phyloP scores from a whole-genome alignment of 192 early-diverging fungal genomes.

The Entophlyctis helioformis region DNA sequence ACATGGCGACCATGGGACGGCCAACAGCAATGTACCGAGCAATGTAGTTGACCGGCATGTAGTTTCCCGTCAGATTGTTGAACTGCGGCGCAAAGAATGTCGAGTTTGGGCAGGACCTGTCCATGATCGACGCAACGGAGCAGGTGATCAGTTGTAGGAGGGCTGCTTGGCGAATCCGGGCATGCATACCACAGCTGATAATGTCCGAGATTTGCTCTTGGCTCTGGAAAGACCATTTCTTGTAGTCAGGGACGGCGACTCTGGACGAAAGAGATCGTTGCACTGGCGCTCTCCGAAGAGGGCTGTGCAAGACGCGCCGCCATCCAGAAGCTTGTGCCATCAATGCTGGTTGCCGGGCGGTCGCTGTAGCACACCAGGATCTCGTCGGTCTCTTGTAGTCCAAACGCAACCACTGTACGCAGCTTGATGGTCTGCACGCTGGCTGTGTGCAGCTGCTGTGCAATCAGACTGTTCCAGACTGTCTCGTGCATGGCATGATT shows the following conservation, averaged over 20 bases:
- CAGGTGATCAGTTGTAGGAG: not conserved
- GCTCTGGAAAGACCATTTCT: slow-evolving; percentile 18
- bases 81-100: slow-evolving; percentile 5
- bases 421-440: slow-evolving; percentile 5
- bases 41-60: slow-evolving; percentile 2
- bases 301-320: slow-evolving; percentile 11
- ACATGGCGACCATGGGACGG: slow-evolving; percentile 22
- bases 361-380: slow-evolving; percentile 21
- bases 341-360: slow-evolving; percentile 14
- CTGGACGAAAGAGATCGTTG: too few relatives aligned
- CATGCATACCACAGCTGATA: slow-evolving; percentile 2
- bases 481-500: too few relatives aligned
- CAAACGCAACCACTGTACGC: not conserved
- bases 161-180: not conserved
- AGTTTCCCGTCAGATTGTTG: slow-evolving; percentile 7
- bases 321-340: slow-evolving; percentile 27
- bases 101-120: slow-evolving; percentile 8
- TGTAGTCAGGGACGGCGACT: slow-evolving; percentile 14
- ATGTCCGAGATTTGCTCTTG: slow-evolving; percentile 11
- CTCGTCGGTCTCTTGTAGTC: slow-evolving; percentile 14
- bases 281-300: too few relatives aligned
- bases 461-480: too few relatives aligned
- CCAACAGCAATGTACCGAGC: slow-evolving; percentile 20
- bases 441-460: too few relatives aligned
- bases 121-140: too few relatives aligned